phyloP scores from a whole-genome alignment of 306 rosid genomes.

The Delonix regia region DNA sequence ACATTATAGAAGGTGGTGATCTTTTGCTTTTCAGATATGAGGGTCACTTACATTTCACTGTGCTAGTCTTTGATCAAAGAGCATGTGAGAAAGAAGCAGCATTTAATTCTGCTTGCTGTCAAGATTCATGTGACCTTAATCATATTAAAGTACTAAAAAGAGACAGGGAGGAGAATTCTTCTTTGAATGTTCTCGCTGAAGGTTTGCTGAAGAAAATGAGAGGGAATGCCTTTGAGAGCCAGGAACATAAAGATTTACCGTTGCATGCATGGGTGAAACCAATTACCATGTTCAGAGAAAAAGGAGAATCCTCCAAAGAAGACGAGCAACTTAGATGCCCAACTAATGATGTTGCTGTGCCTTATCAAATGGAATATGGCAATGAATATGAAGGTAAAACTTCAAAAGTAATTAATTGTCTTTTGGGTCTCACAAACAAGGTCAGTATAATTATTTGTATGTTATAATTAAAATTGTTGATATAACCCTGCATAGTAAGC shows the following conservation, averaged over 20 bases:
- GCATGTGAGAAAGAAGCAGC: slow-evolving; percentile 86
- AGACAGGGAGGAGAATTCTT: slow-evolving; percentile 49
- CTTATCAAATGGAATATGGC: slow-evolving; percentile 43
- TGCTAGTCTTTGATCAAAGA: slow-evolving; percentile 78
- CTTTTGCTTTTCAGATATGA: slow-evolving; percentile 85
- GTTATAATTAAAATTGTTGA: slow-evolving; percentile 3
- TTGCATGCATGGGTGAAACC: slow-evolving; percentile 43
- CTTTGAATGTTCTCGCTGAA: slow-evolving; percentile 45
- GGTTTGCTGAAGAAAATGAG: slow-evolving; percentile 63
- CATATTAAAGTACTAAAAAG: slow-evolving; percentile 38
- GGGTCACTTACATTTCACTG: slow-evolving; percentile 67
- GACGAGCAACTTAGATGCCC: slow-evolving; percentile 28
- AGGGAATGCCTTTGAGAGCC: slow-evolving; percentile 41
- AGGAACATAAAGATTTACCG: slow-evolving; percentile 46
- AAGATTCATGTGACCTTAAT: slow-evolving; percentile 39
- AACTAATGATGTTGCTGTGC: slow-evolving; percentile 30
- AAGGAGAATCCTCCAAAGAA: slow-evolving; percentile 43
- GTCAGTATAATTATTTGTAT: neutral
- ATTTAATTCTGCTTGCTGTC: slow-evolving; percentile 66
- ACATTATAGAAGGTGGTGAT: slow-evolving; percentile 73
- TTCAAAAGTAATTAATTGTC: slow-evolving; percentile 39
- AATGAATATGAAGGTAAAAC: slow-evolving; percentile 56
- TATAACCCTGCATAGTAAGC: slow-evolving; percentile 17
- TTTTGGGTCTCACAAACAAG: slow-evolving; percentile 31
- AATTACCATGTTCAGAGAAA: slow-evolving; percentile 45